A percentile compares a stretch with the other conserved stretches of the same genome.
These are phyloP conservation scores for Thuidium tamariscinum DNA, from an alignment of 225 moss, liverwort and hornwort species.

Conservation along the genomic window DNA sequence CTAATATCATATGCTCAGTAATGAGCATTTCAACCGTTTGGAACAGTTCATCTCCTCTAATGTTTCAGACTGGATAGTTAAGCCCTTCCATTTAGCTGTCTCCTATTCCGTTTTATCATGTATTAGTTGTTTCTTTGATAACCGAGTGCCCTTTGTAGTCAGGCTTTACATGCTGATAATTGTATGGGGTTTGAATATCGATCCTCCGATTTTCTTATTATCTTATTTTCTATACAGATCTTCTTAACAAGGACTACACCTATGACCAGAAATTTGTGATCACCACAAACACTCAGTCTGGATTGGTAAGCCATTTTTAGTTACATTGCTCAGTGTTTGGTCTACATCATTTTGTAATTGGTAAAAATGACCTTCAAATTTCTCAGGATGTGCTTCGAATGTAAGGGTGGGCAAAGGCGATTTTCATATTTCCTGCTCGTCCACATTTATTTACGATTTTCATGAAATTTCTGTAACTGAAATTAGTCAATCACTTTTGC, in stretches of 20 bases:
- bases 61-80: neutral
- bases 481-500: neutral
- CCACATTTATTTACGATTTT: neutral
- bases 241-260: conserved; percentile 86
- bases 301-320: conserved; percentile 56
- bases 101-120: neutral
- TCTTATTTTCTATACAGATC: conserved; percentile 39
- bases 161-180: neutral
- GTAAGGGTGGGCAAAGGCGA: neutral
- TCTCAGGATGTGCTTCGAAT: neutral
- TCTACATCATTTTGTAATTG: neutral
- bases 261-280: conserved; percentile 96
- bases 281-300: conserved; percentile 80
- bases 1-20: neutral
- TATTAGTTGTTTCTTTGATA: neutral
- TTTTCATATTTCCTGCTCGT: neutral
- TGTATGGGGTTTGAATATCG: neutral
- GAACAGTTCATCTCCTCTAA: neutral
- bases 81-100: neutral
- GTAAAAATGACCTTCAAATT: neutral
- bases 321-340: neutral
- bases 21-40: neutral
- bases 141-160: neutral
- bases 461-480: neutral
- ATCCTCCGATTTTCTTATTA: neutral